phyloP scores from a whole-genome alignment of 108 stramenopile genomes.

The Nitzschia putrida region DNA sequence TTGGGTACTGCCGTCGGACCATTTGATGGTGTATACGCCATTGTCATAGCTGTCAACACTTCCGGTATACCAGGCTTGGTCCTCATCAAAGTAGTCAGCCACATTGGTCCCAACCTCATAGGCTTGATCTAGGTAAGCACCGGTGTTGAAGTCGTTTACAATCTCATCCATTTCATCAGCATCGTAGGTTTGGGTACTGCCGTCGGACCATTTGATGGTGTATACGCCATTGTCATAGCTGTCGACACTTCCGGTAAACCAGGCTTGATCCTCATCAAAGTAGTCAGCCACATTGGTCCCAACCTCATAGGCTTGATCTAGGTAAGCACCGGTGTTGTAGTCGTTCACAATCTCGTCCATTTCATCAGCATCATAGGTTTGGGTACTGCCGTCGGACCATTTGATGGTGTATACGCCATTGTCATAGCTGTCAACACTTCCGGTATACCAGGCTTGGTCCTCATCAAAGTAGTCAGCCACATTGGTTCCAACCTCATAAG shows the following conservation, averaged over 20 bases:
- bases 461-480: neutral
- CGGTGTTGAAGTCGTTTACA: slow-evolving; percentile 5
- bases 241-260: neutral
- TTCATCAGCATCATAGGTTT: neutral
- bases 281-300: neutral
- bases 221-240: slow-evolving; percentile 4
- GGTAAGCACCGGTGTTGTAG: neutral
- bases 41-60: neutral
- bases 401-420: slow-evolving; percentile 7
- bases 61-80: neutral
- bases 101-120: neutral
- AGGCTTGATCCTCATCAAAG: neutral
- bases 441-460: slow-evolving; percentile 11
- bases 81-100: neutral
- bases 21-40: slow-evolving; percentile 5
- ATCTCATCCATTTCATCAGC: slow-evolving; percentile 1
- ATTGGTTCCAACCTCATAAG: neutral
- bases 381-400: slow-evolving; percentile 1
- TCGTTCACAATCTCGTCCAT: slow-evolving; percentile 1
- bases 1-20: slow-evolving; percentile 2
- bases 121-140: neutral
- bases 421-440: neutral
- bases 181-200: neutral
- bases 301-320: neutral
- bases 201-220: slow-evolving; percentile 1